phyloP scores from a whole-genome alignment of 106 monocot genomes.

The Acorus gramineus region DNA sequence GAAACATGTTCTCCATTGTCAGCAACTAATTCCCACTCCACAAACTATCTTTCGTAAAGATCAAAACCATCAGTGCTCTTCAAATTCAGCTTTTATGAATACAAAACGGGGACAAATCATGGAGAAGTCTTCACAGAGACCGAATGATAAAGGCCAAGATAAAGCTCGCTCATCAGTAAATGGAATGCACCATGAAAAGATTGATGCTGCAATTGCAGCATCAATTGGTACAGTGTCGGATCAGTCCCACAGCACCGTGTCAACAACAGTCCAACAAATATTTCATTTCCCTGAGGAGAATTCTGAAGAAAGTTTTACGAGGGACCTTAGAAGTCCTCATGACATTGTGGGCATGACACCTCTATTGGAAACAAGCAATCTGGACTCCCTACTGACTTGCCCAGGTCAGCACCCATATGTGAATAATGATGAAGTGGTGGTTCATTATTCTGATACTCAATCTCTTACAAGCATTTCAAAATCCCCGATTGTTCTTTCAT shows the following conservation, averaged over 20 bases:
- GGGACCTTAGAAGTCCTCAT: constrained; percentile 2
- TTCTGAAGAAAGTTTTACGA: constrained; percentile 1
- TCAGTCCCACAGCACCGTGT: neutral
- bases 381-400: neutral
- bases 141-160: constrained; percentile 10
- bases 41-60: constrained; percentile 6
- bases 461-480: constrained; percentile 6
- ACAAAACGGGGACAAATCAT: constrained; percentile 5
- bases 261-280: neutral
- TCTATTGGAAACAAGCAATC: constrained; percentile 4
- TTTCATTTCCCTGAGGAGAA: neutral
- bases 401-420: constrained; percentile 10
- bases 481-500: constrained; percentile 1
- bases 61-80: constrained; percentile 4
- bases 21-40: constrained; percentile 7
- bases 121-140: constrained; percentile 5
- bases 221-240: constrained; percentile 9
- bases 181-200: constrained; percentile 6
- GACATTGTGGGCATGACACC: constrained; percentile 15
- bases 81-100: constrained; percentile 1
- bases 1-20: constrained; percentile 5
- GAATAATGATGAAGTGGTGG: constrained; percentile 22
- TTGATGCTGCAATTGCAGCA: constrained; percentile 10
- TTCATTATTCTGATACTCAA: constrained; percentile 26
- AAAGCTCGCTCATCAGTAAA: constrained; percentile 2